Evolutionary conservation across 169 alveolate species (phyloP), one percentile per base, ranked within the genome.

Genomic region (Cryptosporidium felis): DNA sequence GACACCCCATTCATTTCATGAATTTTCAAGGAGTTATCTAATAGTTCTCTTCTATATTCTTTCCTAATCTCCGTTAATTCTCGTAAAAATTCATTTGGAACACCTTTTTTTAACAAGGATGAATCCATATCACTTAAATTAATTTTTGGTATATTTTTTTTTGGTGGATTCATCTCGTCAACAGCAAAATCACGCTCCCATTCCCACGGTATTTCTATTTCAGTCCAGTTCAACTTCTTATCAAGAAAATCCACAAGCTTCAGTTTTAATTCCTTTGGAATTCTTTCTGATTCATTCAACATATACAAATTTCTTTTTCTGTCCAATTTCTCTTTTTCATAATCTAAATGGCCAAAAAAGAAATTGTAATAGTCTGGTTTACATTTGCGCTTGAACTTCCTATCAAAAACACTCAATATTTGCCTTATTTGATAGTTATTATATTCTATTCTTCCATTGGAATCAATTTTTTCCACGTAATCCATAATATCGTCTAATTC

Each of bases 161-260:
- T 65, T 28, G 45, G 32, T 1, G 46, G 44, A 56, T 53, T 23
- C 36, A 74, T 42, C 41, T 53, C 65, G 16, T 14, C 12, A 28
- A 74, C 26, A 36, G 49, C 58, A 38, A 74, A 74, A 16, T 74
- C 85, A 21, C 34, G 85, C 21, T 74, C 85, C 85, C 85, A 74
- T 49, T 74, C 67, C 85, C 85, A 74, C 28, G 85, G 85, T 6
- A 56, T 74, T 40, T 74, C 74, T 2, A 74, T 56, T 21, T 74
- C 85, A 2, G 74, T 53, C 65, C 65, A 74, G 58, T 38, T 16
- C 56, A 74, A 53, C 46, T 74, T 74, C 36, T 74, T 56, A 36
- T 74, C 85, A 16, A 74, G 58, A 40, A 53, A 74, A 18, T 74
- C 67, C 0, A 74, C 66, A 21, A 74, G 67, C 30, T 74, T 74